phyloP scores from a whole-genome alignment of 2,329 filamentous ascomycete genomes.

The Colletotrichum sp. region DNA sequence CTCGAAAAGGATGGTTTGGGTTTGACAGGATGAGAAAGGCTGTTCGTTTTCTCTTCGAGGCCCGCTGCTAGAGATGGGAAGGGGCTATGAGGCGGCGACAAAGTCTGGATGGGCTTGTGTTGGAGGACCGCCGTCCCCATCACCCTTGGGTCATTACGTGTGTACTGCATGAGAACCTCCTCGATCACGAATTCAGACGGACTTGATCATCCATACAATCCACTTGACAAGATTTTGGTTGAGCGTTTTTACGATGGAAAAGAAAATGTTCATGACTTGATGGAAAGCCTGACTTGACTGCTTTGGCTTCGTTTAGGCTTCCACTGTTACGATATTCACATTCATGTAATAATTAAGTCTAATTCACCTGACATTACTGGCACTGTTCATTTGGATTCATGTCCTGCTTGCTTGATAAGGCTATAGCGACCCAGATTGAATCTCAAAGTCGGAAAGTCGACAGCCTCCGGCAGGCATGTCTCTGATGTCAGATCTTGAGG shows the following conservation, averaged over 20 bases:
- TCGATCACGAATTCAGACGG: conserved; percentile 7
- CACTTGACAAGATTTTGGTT: neutral
- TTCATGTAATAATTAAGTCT: conserved; percentile 18
- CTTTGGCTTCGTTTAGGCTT: neutral
- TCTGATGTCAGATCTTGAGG: neutral
- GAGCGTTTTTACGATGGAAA: neutral
- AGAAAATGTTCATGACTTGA: conserved; percentile 12
- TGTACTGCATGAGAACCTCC: neutral
- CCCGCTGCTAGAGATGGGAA: neutral
- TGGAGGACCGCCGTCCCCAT: neutral
- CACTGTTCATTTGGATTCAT: neutral
- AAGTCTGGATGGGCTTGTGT: conserved; percentile 5
- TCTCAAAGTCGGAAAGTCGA: neutral
- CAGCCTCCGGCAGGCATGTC: neutral
- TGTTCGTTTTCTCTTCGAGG: conserved; percentile 4
- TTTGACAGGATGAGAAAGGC: neutral
- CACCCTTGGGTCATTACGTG: neutral
- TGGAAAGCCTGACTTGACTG: neutral
- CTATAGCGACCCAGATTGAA: fast-evolving
- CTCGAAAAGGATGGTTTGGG: neutral
- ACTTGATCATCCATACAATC: neutral
- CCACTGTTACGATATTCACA: conserved; percentile 2
- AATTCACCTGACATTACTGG: neutral
- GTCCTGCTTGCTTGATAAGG: neutral
- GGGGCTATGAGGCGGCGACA: neutral